Evolutionary conservation across 371 early-diverging fungal genomes (phyloP), one percentile per base, ranked within the genome.

Genomic region (Mucor irregularis): DNA sequence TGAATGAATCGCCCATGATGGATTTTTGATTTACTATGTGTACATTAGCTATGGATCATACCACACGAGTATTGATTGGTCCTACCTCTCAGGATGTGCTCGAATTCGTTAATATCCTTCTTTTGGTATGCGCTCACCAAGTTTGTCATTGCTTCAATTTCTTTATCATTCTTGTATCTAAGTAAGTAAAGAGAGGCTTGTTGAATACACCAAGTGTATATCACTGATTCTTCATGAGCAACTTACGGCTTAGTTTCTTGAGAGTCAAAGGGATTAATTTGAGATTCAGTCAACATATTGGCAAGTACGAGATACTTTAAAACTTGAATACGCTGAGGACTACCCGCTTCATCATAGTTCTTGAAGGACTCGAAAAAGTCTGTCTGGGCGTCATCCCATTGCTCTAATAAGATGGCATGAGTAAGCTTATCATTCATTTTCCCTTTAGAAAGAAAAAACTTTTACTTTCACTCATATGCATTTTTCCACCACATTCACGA

Each of bases 301-400:
- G 96, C 94, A 53, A 98, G 65, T 0, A 96, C 95, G 40, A 96
- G 76, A 66, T 97, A 90, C 88, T 96, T 96, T 37, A 97, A 80
- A 29, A 94, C 93, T 58, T 89, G 90, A 42, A 96, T 92, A 53
- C 98, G 90, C 62, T 93, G 95, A 10, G 82, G 83, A 60, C 90
- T 91, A 29, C 97, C 98, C 0, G 98, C 96, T 72, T 98, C 98
- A 64, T 96, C 96, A 68, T 96, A 98, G 66, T 92, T 94, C 56
- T 94, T 95, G 78, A 98, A 98, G 1, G 97, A 91, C 56, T 96
- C 96, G 66, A 95, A 98, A 66, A 98, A 96, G 58, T 95, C 94
- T 0, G 89, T 82, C 64, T 94, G 92, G 1, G 98, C 97, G 60
- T 84, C 80, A 34, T 90, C 88, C 97, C 97, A 98, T 63, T 93